phyloP scores from a whole-genome alignment of 306 rosid genomes.

The Glycyrrhiza uralensis region DNA sequence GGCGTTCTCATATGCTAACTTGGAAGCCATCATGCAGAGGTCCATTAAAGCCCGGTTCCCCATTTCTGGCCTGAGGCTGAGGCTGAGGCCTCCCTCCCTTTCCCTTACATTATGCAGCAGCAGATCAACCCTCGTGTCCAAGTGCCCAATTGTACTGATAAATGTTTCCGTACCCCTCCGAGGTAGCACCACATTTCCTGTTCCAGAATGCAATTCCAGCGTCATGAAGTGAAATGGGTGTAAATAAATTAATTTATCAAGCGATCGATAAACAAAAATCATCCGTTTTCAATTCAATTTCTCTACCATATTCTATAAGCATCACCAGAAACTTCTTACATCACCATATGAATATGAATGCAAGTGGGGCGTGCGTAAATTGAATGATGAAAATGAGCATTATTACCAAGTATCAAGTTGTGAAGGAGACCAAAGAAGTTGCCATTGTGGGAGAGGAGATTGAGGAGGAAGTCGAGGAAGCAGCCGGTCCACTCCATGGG shows the following conservation, averaged over 20 bases:
- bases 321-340: too few species aligned
- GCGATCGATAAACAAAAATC: too few species aligned
- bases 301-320: background rate
- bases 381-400: too few species aligned
- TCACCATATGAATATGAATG: background rate
- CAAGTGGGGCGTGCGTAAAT: too few species aligned
- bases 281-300: too few species aligned
- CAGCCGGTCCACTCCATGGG: constrained; percentile 66
- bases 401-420: constrained; percentile 56
- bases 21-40: constrained; percentile 75
- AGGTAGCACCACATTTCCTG: constrained; percentile 60
- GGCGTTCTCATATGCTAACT: constrained; percentile 73
- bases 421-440: constrained; percentile 44
- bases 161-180: constrained; percentile 59
- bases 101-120: background rate
- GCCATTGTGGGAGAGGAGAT: constrained; percentile 60
- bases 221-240: too few species aligned
- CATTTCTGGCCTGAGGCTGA: constrained; percentile 21
- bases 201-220: constrained; percentile 16
- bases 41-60: constrained; percentile 56
- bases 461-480: constrained; percentile 60
- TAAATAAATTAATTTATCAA: too few species aligned
- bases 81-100: constrained; percentile 10
- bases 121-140: constrained; percentile 57
- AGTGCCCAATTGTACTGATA: constrained; percentile 62